Base-by-base conservation (phyloP, 208 protist genomes). In the Leishmania martiniquensis region DNA sequence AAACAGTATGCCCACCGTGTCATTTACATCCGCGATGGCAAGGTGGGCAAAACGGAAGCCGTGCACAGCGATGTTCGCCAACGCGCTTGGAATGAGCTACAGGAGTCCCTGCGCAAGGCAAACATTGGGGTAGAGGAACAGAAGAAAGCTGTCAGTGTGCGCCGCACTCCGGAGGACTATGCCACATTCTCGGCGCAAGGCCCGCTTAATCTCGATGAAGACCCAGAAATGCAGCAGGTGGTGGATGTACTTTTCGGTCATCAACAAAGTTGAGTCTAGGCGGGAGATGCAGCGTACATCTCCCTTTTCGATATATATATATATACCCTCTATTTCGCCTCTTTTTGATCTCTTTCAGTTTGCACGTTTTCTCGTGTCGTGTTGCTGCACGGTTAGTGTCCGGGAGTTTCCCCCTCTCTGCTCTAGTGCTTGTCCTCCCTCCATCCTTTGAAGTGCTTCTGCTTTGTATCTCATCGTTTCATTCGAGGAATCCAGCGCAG, bases 1-100 rank as follows among this genome's bases (percentile, higher is more conserved):
- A 99, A 98, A 75, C 90, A 93, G 78, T 99, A 97, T 82, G 94
- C 97, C 0, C 83, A 98, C 57, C 85, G 98, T 29, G 91, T 98
- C 15, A 81, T 99, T 34, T 99, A 98, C 82, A 93, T 99, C 81
- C 85, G 97, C 45, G 98, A 99, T 85, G 98, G 98, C 22, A 98
- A 97, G 68, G 86, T 99, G 37, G 78, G 91, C 77, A 86, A 81
- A 34, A 79, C 90, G 12, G 95, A 97, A 67, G 73, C 63, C 12
- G 75, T 96, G 12, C 77, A 88, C 67, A 59, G 59, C 9, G 51
- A 55, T 25, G 87, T 94, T 15, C 80, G 92, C 49, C 62, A 88
- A 55, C 81, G 78, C 34, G 91, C 91, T 5, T 81, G 85, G 70
- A 45, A 77, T 25, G 85, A 88, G 54, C 76, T 95, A 54, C 68